Evolutionary conservation across 352 stramenopile genomes (phyloP), one percentile per base, ranked within the genome.

Genomic region (Pythium dissimile): DNA sequence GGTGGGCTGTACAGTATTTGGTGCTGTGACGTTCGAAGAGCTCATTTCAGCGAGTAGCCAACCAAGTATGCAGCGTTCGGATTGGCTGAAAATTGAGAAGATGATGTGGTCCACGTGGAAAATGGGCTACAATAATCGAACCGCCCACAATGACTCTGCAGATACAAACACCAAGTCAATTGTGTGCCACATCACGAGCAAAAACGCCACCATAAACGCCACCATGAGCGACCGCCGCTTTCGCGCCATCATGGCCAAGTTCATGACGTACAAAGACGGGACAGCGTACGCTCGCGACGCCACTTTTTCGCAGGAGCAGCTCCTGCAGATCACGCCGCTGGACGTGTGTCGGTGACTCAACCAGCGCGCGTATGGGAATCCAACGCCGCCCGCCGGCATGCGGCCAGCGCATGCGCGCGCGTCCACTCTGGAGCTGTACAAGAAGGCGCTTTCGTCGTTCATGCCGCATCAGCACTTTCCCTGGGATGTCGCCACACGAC

Each of bases 41-140:
- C 34, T 66, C 44, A 62, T 62, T 26, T 32, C 30, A 27, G 39
- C 39, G 39, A 46, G 27, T n/a, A n/a, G 48, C 52, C 61, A 69
- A 69, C 49, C 47, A 68, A 38, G 11, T 47, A 4, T 38, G 10
- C 12, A 8, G 6, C 3, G 1, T n/a, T 41, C 16, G 67, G 13
- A 86, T 80, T 85, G 72, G 72, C 47, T 57, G 35, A 75, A 72
- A 80, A 59, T 56, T 12, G 5, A 26, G 21, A 3, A 51, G 28
- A 26, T 46, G 2, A 28, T 28, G 46, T 66, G 50, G 59, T 49
- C 49, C 43, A 66, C 50, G 27, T 47, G 3, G 13, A 23, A 12
- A 35, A 55, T 21, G 31, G 26, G 37, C 24, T 38, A 46, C 15
- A 4, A 59, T 28, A 48, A 23, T 41, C 10, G 50, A 60, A 30